Percentiles rank a stretch among this genome's conserved stretches.
Evolutionary conservation across 2,329 filamentous ascomycete species (phyloP).

Genomic region (Mollisia scopiformis): DNA sequence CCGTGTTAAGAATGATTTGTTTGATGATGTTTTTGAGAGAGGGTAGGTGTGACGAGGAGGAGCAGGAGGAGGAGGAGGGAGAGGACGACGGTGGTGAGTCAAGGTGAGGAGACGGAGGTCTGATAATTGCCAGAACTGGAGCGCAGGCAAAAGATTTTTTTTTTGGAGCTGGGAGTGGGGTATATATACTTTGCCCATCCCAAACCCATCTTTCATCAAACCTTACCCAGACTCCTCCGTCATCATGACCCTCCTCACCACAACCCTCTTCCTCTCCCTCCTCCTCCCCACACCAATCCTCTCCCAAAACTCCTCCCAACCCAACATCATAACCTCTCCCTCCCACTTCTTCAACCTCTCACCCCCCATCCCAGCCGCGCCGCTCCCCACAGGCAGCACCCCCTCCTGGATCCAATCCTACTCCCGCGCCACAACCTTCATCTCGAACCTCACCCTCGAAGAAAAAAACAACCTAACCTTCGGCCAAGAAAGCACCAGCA

Average conservation of each 20-base stretch:
- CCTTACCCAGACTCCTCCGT: background rate
- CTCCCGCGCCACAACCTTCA: slow-evolving; percentile 66
- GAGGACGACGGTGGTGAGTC: too few species aligned
- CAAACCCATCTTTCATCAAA: background rate
- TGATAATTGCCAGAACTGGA: too few species aligned
- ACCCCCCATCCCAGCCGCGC: slow-evolving; percentile 37
- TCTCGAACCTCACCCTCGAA: slow-evolving; percentile 51
- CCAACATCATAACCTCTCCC: slow-evolving; percentile 27
- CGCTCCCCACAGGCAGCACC: slow-evolving; percentile 15
- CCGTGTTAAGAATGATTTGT: too few species aligned
- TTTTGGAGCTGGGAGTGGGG: too few species aligned
- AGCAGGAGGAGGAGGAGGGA: too few species aligned
- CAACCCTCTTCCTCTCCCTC: slow-evolving; percentile 36
- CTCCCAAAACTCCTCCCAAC: slow-evolving; percentile 3
- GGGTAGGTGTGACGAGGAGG: too few species aligned
- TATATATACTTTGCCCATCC: background rate
- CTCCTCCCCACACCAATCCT: background rate
- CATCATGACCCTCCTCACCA: background rate
- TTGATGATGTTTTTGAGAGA: too few species aligned
- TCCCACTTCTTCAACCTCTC: slow-evolving; percentile 42
- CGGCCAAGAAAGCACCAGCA: slow-evolving; percentile 52
- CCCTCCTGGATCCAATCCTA: slow-evolving; percentile 68
- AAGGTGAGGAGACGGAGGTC: too few species aligned
- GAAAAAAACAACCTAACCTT: slow-evolving; percentile 45
- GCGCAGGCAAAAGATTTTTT: too few species aligned